Evolutionary conservation across 1,284 basidiomycete genomes (phyloP).

Genomic region (Hymenochaete sp.): DNA sequence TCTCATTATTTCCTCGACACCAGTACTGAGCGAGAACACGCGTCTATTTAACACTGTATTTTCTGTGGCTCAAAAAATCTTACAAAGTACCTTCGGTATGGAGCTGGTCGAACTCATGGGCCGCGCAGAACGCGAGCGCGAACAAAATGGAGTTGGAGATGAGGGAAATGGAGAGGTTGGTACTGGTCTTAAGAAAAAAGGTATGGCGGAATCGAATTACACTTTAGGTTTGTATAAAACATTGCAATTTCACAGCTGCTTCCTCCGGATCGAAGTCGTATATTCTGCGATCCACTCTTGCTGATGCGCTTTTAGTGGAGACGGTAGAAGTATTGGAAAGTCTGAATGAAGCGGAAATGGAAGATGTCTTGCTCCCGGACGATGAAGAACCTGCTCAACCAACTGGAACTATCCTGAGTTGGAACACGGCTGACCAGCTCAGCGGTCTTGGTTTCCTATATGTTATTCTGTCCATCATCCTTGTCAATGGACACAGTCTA

Average conservation of each 20-base stretch:
- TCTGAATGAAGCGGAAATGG: slow-evolving; percentile 39
- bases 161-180: slow-evolving; percentile 36
- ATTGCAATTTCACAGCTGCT: slow-evolving; percentile 32
- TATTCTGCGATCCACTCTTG: slow-evolving; percentile 60
- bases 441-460: slow-evolving; percentile 56
- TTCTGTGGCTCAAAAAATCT: slow-evolving; percentile 45
- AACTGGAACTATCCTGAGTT: slow-evolving; percentile 61
- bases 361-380: slow-evolving; percentile 28
- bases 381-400: slow-evolving; percentile 31
- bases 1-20: slow-evolving; percentile 2
- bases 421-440: slow-evolving; percentile 57
- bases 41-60: slow-evolving; percentile 53
- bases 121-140: slow-evolving; percentile 45
- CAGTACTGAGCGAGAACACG: slow-evolving; percentile 52
- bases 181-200: slow-evolving; percentile 49
- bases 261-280: slow-evolving; percentile 59
- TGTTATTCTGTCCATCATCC: slow-evolving; percentile 60
- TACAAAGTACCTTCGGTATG: slow-evolving; percentile 60
- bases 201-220: slow-evolving; percentile 24
- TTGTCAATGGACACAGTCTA: slow-evolving; percentile 59
- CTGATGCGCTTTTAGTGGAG: slow-evolving; percentile 47
- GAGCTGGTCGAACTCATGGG: slow-evolving; percentile 67
- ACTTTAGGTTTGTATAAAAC: neutral
- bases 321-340: slow-evolving; percentile 46
- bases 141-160: slow-evolving; percentile 27